A percentile compares a stretch with the other conserved stretches of the same genome.
Evolutionary conservation across 768 basidiomycete genomes (phyloP).

Genomic region (Panus rudis): DNA sequence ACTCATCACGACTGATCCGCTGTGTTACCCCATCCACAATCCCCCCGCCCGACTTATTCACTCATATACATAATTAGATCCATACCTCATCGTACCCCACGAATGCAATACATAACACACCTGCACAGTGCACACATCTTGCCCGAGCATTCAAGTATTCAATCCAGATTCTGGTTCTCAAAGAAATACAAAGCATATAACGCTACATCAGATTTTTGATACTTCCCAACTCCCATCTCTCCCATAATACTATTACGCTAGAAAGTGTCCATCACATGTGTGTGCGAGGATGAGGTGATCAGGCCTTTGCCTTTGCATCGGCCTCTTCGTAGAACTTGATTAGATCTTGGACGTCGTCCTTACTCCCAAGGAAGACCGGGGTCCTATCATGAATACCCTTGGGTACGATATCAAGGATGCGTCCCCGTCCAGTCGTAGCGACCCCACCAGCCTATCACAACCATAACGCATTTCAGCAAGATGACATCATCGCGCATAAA

Average conservation of each 20-base stretch:
- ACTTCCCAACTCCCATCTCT: background rate
- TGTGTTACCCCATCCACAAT: too few species aligned
- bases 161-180: too few species aligned
- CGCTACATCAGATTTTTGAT: background rate
- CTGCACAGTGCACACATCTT: too few species aligned
- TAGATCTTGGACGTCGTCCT: slow-evolving; percentile 88
- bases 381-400: slow-evolving; percentile 87
- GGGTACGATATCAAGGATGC: slow-evolving; percentile 88
- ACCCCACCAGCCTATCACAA: slow-evolving; percentile 79
- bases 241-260: background rate
- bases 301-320: slow-evolving; percentile 13
- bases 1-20: too few species aligned
- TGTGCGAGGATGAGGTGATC: background rate
- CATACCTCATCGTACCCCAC: background rate
- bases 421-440: slow-evolving; percentile 90
- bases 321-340: slow-evolving; percentile 70
- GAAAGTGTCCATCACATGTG: background rate
- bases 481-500: slow-evolving; percentile 3
- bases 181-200: too few species aligned
- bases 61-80: too few species aligned
- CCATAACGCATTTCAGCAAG: slow-evolving; percentile 6
- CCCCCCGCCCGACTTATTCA: background rate
- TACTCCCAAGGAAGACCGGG: slow-evolving; percentile 88
- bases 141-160: too few species aligned
- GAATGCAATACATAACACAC: too few species aligned